A percentile compares a stretch with the other conserved stretches of the same genome.
Evolutionary conservation across 495 filamentous ascomycete genomes (phyloP).

Genomic region (Cudoniella acicularis): DNA sequence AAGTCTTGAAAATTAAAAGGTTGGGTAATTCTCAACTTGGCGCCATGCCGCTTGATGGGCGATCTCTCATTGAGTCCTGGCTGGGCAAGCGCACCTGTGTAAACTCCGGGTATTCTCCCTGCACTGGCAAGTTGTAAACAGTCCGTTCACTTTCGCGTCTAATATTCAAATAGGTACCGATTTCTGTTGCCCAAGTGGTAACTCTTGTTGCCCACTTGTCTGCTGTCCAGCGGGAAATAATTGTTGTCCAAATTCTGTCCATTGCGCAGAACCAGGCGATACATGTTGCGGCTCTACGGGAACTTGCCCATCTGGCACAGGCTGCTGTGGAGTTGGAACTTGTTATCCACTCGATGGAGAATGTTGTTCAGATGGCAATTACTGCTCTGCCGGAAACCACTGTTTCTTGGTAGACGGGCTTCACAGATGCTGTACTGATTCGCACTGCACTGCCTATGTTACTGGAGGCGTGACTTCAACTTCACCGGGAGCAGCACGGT

Average conservation of each 20-base stretch:
- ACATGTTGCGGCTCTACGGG: conserved; percentile 2
- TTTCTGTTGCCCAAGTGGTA: conserved; percentile 7
- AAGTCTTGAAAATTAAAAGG: not conserved
- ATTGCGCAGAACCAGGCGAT: conserved; percentile 4
- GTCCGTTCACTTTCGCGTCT: not conserved
- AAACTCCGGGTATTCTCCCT: conserved; percentile 1
- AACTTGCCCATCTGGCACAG: not conserved
- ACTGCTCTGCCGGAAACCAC: conserved; percentile 1
- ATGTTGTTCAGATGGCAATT: conserved; percentile 3
- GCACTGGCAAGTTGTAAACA: not conserved
- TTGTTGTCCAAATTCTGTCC: not conserved
- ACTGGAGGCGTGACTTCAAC: not conserved
- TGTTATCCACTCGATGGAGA: not conserved
- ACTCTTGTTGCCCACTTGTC: not conserved
- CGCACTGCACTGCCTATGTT: conserved; percentile 4
- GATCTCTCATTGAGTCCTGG: conserved; percentile 4
- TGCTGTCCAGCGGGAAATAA: not conserved
- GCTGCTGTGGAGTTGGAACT: not conserved
- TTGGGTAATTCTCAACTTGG: conserved; percentile 9
- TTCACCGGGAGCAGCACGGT: not conserved
- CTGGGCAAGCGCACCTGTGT: conserved; percentile 9
- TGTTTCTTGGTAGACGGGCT: not conserved
- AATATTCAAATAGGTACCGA: not conserved
- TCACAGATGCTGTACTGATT: conserved; percentile 6
- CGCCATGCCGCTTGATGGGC: not conserved